Evolutionary conservation across 441 rosid genomes (phyloP), one percentile per base, ranked within the genome.

Genomic region (Metrosideros polymorpha): DNA sequence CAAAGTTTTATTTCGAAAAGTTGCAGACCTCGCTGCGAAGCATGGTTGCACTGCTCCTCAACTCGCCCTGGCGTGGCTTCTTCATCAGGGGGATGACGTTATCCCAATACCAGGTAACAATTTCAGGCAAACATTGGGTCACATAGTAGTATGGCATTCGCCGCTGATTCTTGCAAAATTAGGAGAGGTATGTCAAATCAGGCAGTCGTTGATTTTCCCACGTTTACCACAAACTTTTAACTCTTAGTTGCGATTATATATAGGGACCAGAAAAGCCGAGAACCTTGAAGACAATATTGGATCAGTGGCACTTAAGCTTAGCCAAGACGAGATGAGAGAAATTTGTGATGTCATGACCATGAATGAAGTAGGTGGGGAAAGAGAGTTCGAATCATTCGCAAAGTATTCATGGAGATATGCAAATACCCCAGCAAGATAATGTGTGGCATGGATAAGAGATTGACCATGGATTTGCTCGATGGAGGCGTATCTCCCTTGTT

Each of bases 1-100:
- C 90, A 94, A 92, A 83, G 25, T 85, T 57, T 22, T 91, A 52
- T 91, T 90, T 47, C 5, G 59, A 10, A 89, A 88, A n/a, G 63
- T 92, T 6, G 90, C 88, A 3, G 77, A 88, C 39, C 88, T 93
- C 47, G 92, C 94, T 9, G 29, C 85, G 50, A 93, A 91, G 83
- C 87, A 88, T 84, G 82, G 56, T 39, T 91, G 95, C 89, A 90
- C 85, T 12, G 83, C 88, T 54, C 89, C 95, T 83, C 93, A 94
- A 55, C 85, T 94, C n/a, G 93, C 96, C 85, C 89, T 94, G 49
- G 91, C 94, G 18, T 94, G 94, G 92, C 85, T 92, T 82, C 92
- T 91, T 59, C 90, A 90, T 89, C 93, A 90, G 42, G 94, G 94
- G 56, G 87, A 90, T 35, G 94, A 92, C 85, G 54, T 92, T 52